A percentile compares a stretch with the other conserved stretches of the same genome.
These are phyloP conservation scores for Glaciozyma antarctica DNA, from an alignment of 768 basidiomycete species.

Conservation along the genomic window DNA sequence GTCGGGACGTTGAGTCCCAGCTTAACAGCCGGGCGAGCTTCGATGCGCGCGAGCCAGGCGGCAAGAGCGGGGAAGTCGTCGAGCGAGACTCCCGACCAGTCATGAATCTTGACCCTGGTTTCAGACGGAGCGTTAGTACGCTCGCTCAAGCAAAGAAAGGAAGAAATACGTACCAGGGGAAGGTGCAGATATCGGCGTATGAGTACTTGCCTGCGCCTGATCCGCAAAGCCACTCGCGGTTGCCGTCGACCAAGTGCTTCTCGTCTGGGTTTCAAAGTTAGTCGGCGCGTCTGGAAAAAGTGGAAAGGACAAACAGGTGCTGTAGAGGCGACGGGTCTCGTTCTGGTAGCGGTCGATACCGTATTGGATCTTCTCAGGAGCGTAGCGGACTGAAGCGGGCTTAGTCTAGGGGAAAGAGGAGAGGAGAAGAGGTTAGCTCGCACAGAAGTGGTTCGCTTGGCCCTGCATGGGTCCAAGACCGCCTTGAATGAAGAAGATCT, in stretches of 20 bases:
- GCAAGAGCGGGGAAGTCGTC: conserved; percentile 14
- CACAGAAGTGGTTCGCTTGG: conserved; percentile 29
- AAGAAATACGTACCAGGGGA: conserved; percentile 1
- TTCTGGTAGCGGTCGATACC: conserved; percentile 24
- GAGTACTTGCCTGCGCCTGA: conserved; percentile 27
- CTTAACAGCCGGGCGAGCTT: conserved; percentile 14
- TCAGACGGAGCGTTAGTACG: neutral
- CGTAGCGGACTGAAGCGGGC: conserved; percentile 31
- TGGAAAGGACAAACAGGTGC: neutral
- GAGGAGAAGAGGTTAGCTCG: too few species aligned
- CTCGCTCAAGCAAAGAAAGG: neutral
- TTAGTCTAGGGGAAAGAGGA: too few species aligned
- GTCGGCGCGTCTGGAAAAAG: too few species aligned
- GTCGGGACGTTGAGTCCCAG: conserved; percentile 19
- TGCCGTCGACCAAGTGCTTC: conserved; percentile 18
- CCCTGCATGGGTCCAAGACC: conserved; percentile 29
- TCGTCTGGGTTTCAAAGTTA: conserved; percentile 14
- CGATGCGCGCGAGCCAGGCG: conserved; percentile 26
- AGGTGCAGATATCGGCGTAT: conserved; percentile 24
- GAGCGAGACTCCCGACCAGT: conserved; percentile 19
- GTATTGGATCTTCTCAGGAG: conserved; percentile 32
- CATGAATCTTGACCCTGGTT: neutral
- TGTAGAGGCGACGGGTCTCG: conserved; percentile 30
- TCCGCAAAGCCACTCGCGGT: conserved; percentile 29
- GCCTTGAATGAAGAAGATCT: conserved; percentile 10